Conservation (phyloP, 805 yeast species). For the Candida berthetii region DNA sequence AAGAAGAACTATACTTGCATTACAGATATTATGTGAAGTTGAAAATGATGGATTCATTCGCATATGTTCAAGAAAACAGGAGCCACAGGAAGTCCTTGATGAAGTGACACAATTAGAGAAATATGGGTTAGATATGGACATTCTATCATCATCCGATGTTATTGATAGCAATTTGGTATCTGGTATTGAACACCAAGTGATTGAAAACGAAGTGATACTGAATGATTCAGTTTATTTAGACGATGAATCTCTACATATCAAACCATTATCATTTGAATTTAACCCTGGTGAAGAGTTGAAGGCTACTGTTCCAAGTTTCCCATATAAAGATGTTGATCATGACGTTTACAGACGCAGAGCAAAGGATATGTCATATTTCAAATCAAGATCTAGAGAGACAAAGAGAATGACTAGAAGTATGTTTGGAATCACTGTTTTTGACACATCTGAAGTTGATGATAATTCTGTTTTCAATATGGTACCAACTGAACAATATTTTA, state of each 20-base stretch:
- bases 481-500: conserved; percentile 5
- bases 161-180: conserved; percentile 7
- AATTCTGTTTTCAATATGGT: conserved; percentile 10
- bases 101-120: neutral
- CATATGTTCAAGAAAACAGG: neutral
- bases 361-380: conserved; percentile 8
- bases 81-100: neutral
- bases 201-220: conserved; percentile 27
- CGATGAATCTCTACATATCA: conserved; percentile 23
- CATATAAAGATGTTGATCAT: neutral
- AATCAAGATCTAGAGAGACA: conserved; percentile 6
- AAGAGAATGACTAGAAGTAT: conserved; percentile 12
- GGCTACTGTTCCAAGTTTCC: conserved; percentile 3
- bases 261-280: conserved; percentile 32
- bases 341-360: too few species aligned
- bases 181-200: conserved; percentile 6
- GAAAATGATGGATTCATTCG: neutral
- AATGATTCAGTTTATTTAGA: conserved; percentile 25
- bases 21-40: conserved; percentile 34
- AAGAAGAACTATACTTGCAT: conserved; percentile 36
- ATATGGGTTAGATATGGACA: conserved; percentile 2
- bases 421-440: conserved; percentile 1
- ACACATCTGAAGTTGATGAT: conserved; percentile 3
- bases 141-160: conserved; percentile 10
- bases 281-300: conserved; percentile 21